phyloP scores from a whole-genome alignment of 83 land plant genomes.

The Thuja plicata region DNA sequence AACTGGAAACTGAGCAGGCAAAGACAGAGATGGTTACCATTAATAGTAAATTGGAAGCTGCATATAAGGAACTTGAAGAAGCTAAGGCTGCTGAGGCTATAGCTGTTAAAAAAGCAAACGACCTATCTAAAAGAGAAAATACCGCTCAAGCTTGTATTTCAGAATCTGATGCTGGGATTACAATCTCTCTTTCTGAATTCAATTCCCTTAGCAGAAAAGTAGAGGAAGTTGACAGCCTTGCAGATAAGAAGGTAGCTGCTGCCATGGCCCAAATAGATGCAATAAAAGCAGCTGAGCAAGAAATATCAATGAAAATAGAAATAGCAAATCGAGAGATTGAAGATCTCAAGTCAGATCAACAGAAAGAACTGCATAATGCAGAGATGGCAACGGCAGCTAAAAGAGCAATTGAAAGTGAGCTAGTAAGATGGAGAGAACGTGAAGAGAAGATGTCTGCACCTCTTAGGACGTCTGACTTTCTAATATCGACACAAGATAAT shows the following conservation, averaged over 20 bases:
- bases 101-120: constrained; percentile 47
- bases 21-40: constrained; percentile 40
- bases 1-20: constrained; percentile 44
- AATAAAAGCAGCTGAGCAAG: constrained; percentile 80
- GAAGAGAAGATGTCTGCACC: constrained; percentile 64
- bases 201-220: constrained; percentile 61
- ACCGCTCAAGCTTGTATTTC: constrained; percentile 47
- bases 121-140: constrained; percentile 43
- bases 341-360: constrained; percentile 47
- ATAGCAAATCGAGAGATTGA: constrained; percentile 55
- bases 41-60: constrained; percentile 43
- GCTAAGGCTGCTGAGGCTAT: constrained; percentile 71
- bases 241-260: constrained; percentile 77
- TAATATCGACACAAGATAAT: neutral
- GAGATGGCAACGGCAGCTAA: constrained; percentile 91
- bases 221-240: constrained; percentile 61
- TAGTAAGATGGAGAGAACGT: constrained; percentile 71
- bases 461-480: constrained; percentile 45
- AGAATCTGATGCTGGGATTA: constrained; percentile 52
- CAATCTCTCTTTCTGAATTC: constrained; percentile 66
- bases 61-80: constrained; percentile 61
- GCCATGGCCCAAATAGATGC: constrained; percentile 88
- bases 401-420: constrained; percentile 82
- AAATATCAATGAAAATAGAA: constrained; percentile 65
- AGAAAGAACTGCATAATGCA: constrained; percentile 71